Evolutionary conservation across 305 asterid genomes (phyloP).

Genomic region (Solanum chacoense): DNA sequence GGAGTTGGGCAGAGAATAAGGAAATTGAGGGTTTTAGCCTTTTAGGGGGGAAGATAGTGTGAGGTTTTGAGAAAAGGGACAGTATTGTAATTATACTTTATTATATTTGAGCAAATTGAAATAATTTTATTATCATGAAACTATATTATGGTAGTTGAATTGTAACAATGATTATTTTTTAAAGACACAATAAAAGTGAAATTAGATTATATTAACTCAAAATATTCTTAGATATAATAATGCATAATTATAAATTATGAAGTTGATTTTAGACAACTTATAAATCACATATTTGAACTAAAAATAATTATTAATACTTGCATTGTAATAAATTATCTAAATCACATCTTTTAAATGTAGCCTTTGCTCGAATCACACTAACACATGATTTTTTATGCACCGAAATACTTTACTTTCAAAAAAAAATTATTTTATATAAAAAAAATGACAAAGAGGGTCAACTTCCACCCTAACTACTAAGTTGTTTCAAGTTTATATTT

Average conservation of each 20-base stretch:
- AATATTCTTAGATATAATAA: too few species aligned
- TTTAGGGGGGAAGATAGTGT: not conserved
- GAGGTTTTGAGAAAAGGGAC: not conserved
- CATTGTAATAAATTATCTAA: too few species aligned
- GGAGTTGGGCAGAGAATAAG: not conserved
- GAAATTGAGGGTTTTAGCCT: not conserved
- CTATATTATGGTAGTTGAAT: not conserved
- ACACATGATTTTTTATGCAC: rapidly evolving
- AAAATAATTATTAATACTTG: rapidly evolving
- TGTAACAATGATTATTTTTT: not conserved
- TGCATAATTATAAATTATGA: not conserved
- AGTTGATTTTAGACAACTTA: not conserved
- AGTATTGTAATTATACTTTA: not conserved
- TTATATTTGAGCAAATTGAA: not conserved
- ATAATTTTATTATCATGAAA: not conserved
- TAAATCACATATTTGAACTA: not conserved
- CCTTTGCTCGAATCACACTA: not conserved
- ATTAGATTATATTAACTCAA: not conserved
- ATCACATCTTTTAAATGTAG: not conserved
- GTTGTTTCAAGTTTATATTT: not conserved
- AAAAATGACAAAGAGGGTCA: not conserved
- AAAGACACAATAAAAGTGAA: not conserved
- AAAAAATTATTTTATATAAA: too few species aligned
- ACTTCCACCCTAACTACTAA: not conserved
- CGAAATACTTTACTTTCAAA: rapidly evolving